Evolutionary conservation across 2,329 filamentous ascomycete genomes (phyloP).

Genomic region (Emergomyces orientalis): DNA sequence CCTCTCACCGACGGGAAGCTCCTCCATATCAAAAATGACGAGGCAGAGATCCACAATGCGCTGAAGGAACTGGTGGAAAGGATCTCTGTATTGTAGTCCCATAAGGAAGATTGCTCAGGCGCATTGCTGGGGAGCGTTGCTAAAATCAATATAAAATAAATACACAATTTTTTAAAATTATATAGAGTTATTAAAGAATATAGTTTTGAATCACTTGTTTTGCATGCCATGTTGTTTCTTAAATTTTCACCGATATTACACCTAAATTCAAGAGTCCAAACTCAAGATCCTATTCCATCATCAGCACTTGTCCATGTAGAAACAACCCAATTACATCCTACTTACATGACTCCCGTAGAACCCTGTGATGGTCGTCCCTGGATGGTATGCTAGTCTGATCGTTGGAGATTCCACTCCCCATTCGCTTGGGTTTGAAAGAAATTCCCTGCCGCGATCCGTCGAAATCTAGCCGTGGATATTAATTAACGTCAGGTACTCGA

Average conservation of each 20-base stretch:
- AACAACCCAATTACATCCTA: background rate
- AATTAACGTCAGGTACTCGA: background rate
- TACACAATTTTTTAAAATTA: too few relatives aligned
- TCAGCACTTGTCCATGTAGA: background rate
- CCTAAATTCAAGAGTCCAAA: background rate
- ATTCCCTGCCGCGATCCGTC: background rate
- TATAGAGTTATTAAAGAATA: too few relatives aligned
- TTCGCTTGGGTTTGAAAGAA: background rate
- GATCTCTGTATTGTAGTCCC: background rate
- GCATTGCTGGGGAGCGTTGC: background rate
- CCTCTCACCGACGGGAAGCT: background rate
- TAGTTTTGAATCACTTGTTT: background rate
- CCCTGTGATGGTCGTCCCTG: background rate
- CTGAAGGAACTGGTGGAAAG: background rate
- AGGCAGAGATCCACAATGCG: background rate
- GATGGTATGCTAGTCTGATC: background rate
- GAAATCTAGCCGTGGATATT: background rate
- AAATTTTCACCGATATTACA: conserved; percentile 1
- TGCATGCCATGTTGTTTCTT: background rate
- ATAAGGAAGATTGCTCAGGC: too few relatives aligned
- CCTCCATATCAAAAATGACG: background rate
- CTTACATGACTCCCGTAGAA: background rate
- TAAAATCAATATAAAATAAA: too few relatives aligned
- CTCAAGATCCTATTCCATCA: background rate
- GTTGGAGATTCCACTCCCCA: background rate